phyloP scores from a whole-genome alignment of 306 rosid genomes.

The Carpinus fangiana region DNA sequence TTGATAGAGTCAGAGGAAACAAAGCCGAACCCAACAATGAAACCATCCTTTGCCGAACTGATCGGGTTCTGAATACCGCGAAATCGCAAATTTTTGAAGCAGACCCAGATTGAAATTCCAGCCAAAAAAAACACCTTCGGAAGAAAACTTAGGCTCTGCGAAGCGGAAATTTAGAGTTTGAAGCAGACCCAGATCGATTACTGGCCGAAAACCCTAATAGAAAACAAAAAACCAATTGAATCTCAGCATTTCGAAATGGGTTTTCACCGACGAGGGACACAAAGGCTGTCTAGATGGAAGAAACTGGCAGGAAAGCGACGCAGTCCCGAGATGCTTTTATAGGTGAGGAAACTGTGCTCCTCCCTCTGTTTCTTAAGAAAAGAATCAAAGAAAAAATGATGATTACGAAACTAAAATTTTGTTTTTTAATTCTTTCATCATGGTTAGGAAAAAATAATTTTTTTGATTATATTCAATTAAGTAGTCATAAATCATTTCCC shows the following conservation, averaged over 20 bases:
- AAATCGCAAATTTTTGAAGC: slow-evolving; percentile 20
- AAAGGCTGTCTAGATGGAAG: too few relatives aligned
- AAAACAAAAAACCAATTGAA: neutral
- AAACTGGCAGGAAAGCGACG: too few relatives aligned
- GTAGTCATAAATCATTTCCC: too few relatives aligned
- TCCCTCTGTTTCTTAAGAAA: too few relatives aligned
- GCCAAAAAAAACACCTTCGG: neutral
- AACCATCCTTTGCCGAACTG: slow-evolving; percentile 44
- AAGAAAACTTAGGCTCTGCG: slow-evolving; percentile 7
- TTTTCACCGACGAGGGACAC: neutral
- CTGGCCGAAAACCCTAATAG: neutral
- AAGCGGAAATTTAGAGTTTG: neutral
- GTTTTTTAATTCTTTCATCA: too few relatives aligned
- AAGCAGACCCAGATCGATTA: neutral
- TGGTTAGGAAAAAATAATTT: too few relatives aligned
- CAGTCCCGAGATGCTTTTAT: too few relatives aligned
- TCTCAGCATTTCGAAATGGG: too few relatives aligned
- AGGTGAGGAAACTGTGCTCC: too few relatives aligned
- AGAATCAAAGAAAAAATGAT: too few relatives aligned
- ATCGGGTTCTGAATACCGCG: slow-evolving; percentile 6
- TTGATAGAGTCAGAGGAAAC: slow-evolving; percentile 43
- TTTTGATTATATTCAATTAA: too few relatives aligned
- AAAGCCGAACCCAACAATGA: slow-evolving; percentile 48
- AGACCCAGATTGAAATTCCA: slow-evolving; percentile 18
- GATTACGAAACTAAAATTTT: too few relatives aligned